Evolutionary conservation across 108 stramenopile species (phyloP).

Genomic region (Cyclotella cryptica): DNA sequence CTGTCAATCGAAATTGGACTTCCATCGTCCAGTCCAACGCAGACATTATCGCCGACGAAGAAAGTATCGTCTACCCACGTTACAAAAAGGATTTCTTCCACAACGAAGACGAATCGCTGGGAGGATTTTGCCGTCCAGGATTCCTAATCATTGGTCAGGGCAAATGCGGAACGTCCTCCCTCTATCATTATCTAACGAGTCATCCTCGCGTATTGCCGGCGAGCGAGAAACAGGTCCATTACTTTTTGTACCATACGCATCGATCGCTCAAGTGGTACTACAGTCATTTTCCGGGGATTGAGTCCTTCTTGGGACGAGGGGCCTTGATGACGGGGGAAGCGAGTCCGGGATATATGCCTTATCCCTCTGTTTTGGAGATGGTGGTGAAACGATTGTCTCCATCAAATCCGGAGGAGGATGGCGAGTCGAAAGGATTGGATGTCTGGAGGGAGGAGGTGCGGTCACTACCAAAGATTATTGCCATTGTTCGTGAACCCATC

Average conservation of each 20-base stretch:
- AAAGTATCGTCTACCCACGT: conserved; percentile 14
- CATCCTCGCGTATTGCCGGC: conserved; percentile 79
- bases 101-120: not conserved
- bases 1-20: conserved; percentile 17
- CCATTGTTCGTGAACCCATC: conserved; percentile 77
- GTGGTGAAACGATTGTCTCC: conserved; percentile 23
- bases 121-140: conserved; percentile 75
- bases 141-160: conserved; percentile 85
- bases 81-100: conserved; percentile 4
- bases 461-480: conserved; percentile 63
- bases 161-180: conserved; percentile 77
- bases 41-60: conserved; percentile 10
- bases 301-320: conserved; percentile 69
- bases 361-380: conserved; percentile 44
- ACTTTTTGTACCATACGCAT: conserved; percentile 61
- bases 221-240: conserved; percentile 81
- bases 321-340: conserved; percentile 90
- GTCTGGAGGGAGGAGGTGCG: conserved; percentile 23
- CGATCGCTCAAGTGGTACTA: conserved; percentile 74
- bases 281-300: conserved; percentile 73
- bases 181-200: conserved; percentile 71
- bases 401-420: not conserved
- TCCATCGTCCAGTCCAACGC: conserved; percentile 28
- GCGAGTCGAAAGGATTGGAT: conserved; percentile 13
- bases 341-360: conserved; percentile 81